These are phyloP conservation scores for Umbilicus rupestris DNA, from an alignment of 164 flowering plant species.

Conservation along the genomic window DNA sequence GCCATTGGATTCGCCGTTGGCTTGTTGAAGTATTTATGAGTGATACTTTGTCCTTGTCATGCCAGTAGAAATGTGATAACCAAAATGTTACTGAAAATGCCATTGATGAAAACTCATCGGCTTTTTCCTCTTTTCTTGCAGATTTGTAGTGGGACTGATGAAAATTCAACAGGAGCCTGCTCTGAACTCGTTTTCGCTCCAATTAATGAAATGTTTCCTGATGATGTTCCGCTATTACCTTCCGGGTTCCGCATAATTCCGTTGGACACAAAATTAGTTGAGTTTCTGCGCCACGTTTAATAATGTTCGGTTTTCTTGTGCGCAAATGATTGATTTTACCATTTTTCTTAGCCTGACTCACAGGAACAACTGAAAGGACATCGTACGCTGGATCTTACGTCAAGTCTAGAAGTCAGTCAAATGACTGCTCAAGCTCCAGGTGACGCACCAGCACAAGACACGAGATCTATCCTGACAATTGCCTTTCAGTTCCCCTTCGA, in stretches of 20 bases:
- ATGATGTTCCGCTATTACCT: constrained; percentile 79
- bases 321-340: background rate
- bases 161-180: constrained; percentile 80
- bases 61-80: background rate
- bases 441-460: constrained; percentile 23
- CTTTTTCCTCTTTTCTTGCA: constrained; percentile 28
- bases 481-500: constrained; percentile 97
- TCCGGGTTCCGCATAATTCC: constrained; percentile 92
- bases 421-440: constrained; percentile 36
- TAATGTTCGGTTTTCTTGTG: background rate
- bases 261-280: constrained; percentile 72
- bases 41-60: background rate
- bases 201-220: constrained; percentile 92
- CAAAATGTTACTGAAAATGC: background rate
- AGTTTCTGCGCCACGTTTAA: constrained; percentile 19
- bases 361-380: constrained; percentile 41
- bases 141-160: constrained; percentile 85
- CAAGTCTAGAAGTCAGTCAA: constrained; percentile 84
- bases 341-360: constrained; percentile 23
- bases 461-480: constrained; percentile 77
- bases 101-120: too few species aligned
- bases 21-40: background rate
- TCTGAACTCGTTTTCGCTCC: constrained; percentile 96
- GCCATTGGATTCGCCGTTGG: background rate
- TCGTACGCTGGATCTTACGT: constrained; percentile 74